Evolutionary conservation across 2,329 filamentous ascomycete genomes (phyloP), one percentile per base, ranked within the genome.

Genomic region (Aspergillus ustus): DNA sequence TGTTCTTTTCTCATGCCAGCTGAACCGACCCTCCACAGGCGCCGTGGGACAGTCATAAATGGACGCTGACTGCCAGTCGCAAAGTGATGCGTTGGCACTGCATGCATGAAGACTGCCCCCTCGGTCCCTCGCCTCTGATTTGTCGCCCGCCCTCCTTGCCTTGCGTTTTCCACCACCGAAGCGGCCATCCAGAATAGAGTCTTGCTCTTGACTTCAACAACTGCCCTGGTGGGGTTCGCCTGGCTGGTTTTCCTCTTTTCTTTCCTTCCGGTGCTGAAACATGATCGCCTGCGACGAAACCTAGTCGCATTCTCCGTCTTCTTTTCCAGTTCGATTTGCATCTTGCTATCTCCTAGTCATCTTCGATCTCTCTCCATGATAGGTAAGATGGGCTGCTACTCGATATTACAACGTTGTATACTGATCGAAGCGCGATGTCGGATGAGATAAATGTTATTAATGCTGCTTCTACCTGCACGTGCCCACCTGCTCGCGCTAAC

Each of bases 21-120:
- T 52, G 48, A 22, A 50, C 34, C 20, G 46, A 52, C 25, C 22
- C 46, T 37, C 45, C 44, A 52, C 46, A 45, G 56, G 55, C 54
- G 34, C 34, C 34, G 13, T 40, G 34, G 34, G 34, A 40, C 34
- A 40, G 11, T 40, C 8, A 40, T 40, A 13, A 40, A 40, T 40
- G 34, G 34, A 40, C 15, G 25, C 25, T 25, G 34, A 40, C 11
- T 40, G 11, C 50, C 50, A 52, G 34, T 52, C 11, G 34, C 34
- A 22, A 57, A 48, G 45, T 58, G 67, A 68, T 69, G 67, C 57
- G 67, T 59, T 69, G 67, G 67, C 73, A 74, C 54, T 72, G 70
- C 71, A 74, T 75, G 73, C 72, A 73, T 72, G 67, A 72, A 68
- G 63, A 68, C 70, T 66, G 63, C 66, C 60, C 58, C 63, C 51